phyloP scores from a whole-genome alignment of 805 yeast species.

The Pichia eremophila region DNA sequence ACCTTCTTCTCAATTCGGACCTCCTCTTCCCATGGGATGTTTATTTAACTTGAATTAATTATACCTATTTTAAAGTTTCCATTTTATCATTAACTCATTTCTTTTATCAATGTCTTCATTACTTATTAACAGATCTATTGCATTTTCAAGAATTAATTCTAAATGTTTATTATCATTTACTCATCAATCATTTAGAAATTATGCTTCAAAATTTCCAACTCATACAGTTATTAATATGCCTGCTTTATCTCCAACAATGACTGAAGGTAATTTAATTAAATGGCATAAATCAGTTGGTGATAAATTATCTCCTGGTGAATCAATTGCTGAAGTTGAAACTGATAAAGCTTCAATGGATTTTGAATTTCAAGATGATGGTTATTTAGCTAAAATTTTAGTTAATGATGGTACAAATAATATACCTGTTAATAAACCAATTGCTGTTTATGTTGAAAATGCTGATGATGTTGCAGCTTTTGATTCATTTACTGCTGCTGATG shows the following conservation, averaged over 20 bases:
- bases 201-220: conserved; percentile 26
- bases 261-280: conserved; percentile 82
- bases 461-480: conserved; percentile 82
- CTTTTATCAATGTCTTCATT: not conserved
- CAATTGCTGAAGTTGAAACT: conserved; percentile 93
- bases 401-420: conserved; percentile 82
- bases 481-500: conserved; percentile 75
- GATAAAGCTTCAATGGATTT: conserved; percentile 98
- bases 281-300: conserved; percentile 94
- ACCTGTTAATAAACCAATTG: conserved; percentile 93
- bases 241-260: conserved; percentile 99
- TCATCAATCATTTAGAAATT: conserved; percentile 12
- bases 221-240: conserved; percentile 95
- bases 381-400: conserved; percentile 74
- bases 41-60: no score
- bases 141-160: not conserved
- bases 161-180: not conserved
- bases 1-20: no score
- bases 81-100: no score
- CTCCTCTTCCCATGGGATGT: no score
- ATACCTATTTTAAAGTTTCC: no score
- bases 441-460: conserved; percentile 86
- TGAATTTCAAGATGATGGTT: conserved; percentile 96
- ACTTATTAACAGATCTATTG: not conserved
- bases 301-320: conserved; percentile 80